phyloP scores from a whole-genome alignment of 2,329 filamentous ascomycete genomes.

The Fusarium luffae region DNA sequence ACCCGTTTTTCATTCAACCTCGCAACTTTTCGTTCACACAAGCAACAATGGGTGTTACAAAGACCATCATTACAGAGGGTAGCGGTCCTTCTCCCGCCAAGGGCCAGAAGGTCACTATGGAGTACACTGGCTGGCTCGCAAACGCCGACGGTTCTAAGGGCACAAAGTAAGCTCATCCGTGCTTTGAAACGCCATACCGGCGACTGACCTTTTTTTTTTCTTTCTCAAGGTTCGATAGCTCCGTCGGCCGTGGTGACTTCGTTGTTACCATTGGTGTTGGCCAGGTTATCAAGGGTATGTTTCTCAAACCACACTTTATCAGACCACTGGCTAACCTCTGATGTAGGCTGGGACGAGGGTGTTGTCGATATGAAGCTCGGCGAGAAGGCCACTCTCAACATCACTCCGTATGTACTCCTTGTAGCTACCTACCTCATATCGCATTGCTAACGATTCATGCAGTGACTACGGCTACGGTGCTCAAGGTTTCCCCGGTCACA shows the following conservation, averaged over 20 bases:
- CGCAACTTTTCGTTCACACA: constrained; percentile 38
- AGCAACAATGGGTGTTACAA: constrained; percentile 76
- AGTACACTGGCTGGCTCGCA: constrained; percentile 91
- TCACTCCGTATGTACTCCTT: constrained; percentile 60
- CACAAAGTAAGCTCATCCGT: constrained; percentile 67
- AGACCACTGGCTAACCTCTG: not conserved
- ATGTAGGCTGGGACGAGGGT: constrained; percentile 83
- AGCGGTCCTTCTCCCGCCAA: constrained; percentile 67
- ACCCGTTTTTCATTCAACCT: constrained; percentile 32
- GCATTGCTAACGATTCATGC: constrained; percentile 33
- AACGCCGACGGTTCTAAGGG: constrained; percentile 77
- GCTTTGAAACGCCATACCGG: too few species aligned
- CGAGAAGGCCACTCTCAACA: constrained; percentile 88
- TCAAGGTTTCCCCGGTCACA: constrained; percentile 79
- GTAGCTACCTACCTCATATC: not conserved
- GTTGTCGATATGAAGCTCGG: constrained; percentile 88
- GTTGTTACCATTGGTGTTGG: constrained; percentile 82
- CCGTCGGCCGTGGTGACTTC: constrained; percentile 81
- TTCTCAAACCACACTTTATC: constrained; percentile 23
- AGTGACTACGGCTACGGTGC: constrained; percentile 75
- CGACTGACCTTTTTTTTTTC: constrained; percentile 16
- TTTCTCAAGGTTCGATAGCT: constrained; percentile 85
- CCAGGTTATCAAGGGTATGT: constrained; percentile 83
- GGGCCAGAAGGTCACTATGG: constrained; percentile 83
- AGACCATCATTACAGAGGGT: constrained; percentile 71